Evolutionary conservation across 768 basidiomycete species (phyloP), one percentile per base, ranked within the genome.

Genomic region (Kwoniella europaea): DNA sequence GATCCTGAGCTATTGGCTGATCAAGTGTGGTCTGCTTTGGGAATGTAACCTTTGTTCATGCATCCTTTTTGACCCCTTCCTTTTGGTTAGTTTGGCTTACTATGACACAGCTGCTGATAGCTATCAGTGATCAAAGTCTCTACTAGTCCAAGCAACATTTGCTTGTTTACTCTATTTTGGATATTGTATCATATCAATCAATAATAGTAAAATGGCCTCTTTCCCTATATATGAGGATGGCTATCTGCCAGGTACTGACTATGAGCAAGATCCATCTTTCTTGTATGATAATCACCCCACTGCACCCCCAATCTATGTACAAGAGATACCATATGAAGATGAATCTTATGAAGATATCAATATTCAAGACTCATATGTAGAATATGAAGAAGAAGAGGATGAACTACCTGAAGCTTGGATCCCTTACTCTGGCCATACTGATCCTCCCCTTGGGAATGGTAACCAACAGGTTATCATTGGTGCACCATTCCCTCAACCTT

Each of bases 391-490:
- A 52, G 60, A 55, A 42, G 55, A 64, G 44, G 63, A 63, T 57
- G 68, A 63, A 0, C 44, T 46, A 42, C 12, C 63, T 15, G 74
- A 72, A 50, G 63, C 44, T 20, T 75, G 74, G 74, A 69, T 75
- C 5, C 71, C 74, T 16, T 75, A 75, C 29, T 61, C 62, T 10
- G 53, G 20, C 15, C 18, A 15, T n/a, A 18, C 53, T 63, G 50
- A 44, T 13, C 69, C 27, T n/a, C 60, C 24, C 1, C 42, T 56
- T 24, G 46, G 46, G 22, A 67, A 35, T 63, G 60, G 44, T 0
- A 72, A 69, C 35, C 74, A 75, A 43, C 71, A 71, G 52, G 71
- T 75, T 22, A 64, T 71, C 67, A 72, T 75, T 57, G 74, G 64
- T 29, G 46, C 67, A 27, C 56, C 65, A 4, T 76, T 65, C 24